These are phyloP conservation scores for Fusarium anthophilum DNA, from an alignment of 2,329 filamentous ascomycete species.

Conservation along the genomic window DNA sequence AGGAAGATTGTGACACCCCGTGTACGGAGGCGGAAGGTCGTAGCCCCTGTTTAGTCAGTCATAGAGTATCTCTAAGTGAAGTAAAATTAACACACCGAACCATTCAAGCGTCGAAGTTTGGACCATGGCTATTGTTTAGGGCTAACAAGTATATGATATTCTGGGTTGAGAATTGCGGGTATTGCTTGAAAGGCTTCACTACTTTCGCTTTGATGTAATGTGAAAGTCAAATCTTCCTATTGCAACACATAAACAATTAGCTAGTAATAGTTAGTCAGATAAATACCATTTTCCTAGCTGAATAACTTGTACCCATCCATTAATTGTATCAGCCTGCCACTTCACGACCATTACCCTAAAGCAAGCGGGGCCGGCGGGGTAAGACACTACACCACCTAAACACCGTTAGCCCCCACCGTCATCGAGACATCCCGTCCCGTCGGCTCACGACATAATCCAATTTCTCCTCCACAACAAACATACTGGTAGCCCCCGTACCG, in stretches of 20 bases:
- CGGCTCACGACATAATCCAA: background rate
- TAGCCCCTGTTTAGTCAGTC: background rate
- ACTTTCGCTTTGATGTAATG: no score
- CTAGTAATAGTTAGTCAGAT: rapidly evolving
- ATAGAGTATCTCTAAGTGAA: rapidly evolving
- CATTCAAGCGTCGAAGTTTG: background rate
- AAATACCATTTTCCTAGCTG: rapidly evolving
- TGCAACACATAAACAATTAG: no score
- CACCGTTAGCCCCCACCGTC: rapidly evolving
- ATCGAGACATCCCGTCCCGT: background rate
- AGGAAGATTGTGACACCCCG: background rate
- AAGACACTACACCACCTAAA: background rate
- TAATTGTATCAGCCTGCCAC: no score
- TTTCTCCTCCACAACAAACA: rapidly evolving
- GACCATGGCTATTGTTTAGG: no score
- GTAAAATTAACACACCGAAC: background rate
- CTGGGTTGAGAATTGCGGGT: no score
- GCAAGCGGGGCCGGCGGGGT: background rate
- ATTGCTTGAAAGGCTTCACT: no score
- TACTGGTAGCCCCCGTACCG: background rate
- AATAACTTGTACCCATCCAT: rapidly evolving
- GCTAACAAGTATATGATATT: no score
- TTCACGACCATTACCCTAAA: background rate
- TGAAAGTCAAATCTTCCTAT: no score
- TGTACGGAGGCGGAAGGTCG: background rate